phyloP scores from a whole-genome alignment of 169 alveolate genomes.

The Eimeria brunetti region DNA sequence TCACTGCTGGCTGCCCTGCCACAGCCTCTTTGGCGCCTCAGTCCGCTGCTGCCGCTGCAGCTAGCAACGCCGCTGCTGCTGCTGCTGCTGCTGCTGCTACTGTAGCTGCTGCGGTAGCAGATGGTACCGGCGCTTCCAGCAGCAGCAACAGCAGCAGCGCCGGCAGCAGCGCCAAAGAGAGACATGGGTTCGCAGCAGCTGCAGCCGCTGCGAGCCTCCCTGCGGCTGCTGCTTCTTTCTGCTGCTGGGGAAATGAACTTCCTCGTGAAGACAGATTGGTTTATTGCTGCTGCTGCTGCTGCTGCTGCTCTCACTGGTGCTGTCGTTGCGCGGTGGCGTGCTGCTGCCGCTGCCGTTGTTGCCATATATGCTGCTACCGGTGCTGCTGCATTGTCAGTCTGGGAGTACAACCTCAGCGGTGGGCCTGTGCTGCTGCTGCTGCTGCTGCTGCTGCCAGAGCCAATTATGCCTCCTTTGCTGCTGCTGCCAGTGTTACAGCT shows the following conservation, averaged over 20 bases:
- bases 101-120: neutral
- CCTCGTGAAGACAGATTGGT: neutral
- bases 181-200: neutral
- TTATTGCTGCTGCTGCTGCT: neutral
- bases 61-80: neutral
- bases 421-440: too few species aligned
- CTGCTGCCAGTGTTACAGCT: neutral
- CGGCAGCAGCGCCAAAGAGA: neutral
- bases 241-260: neutral
- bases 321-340: neutral
- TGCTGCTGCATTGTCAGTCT: neutral
- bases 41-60: neutral
- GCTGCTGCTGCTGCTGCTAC: conserved; percentile 3
- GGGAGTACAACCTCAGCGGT: neutral
- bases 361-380: neutral
- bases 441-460: neutral
- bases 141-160: neutral
- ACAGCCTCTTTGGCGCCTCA: neutral
- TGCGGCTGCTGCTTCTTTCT: neutral
- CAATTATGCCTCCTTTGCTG: neutral
- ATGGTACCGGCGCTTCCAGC: neutral
- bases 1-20: neutral
- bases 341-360: neutral
- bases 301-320: neutral
- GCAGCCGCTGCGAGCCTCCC: neutral